Percentiles rank a stretch among this genome's conserved stretches.
Conservation (phyloP, 306 rosid species). For the Cicer bijugum region DNA sequence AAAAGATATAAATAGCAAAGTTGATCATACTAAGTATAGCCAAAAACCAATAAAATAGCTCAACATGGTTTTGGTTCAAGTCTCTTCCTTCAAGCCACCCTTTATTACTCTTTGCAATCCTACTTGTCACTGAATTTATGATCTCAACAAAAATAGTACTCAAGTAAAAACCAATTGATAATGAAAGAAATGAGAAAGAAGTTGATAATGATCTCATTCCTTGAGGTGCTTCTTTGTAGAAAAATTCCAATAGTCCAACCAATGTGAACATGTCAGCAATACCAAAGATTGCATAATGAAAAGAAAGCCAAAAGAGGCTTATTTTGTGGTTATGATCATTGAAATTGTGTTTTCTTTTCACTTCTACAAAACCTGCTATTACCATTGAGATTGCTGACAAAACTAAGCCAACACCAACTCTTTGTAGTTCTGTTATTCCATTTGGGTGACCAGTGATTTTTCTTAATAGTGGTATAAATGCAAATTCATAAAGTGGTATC, state of each 20-base stretch:
- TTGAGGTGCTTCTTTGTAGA: conserved; percentile 63
- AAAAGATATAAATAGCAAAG: conserved; percentile 47
- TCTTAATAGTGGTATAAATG: conserved; percentile 51
- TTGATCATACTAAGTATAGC: conserved; percentile 58
- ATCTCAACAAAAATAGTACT: conserved; percentile 55
- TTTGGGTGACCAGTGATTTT: conserved; percentile 55
- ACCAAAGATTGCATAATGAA: conserved; percentile 63
- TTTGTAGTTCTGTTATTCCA: conserved; percentile 57
- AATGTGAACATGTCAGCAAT: conserved; percentile 68
- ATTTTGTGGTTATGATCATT: conserved; percentile 34
- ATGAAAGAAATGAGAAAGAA: conserved; percentile 57
- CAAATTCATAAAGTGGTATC: conserved; percentile 56
- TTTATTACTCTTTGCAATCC: conserved; percentile 38
- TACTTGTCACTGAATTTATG: conserved; percentile 49
- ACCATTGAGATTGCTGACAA: conserved; percentile 63
- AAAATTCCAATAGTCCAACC: conserved; percentile 61
- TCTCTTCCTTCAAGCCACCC: conserved; percentile 65
- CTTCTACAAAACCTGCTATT: conserved; percentile 55
- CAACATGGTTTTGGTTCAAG: conserved; percentile 50
- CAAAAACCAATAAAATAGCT: conserved; percentile 58
- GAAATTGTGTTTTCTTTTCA: conserved; percentile 50
- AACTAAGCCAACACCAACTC: conserved; percentile 64
- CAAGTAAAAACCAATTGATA: conserved; percentile 60
- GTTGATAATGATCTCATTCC: conserved; percentile 62
- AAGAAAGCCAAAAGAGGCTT: conserved; percentile 68